Evolutionary conservation across 148 eudicot species (phyloP), one percentile per base, ranked within the genome.

Genomic region (Rhododendron molle): DNA sequence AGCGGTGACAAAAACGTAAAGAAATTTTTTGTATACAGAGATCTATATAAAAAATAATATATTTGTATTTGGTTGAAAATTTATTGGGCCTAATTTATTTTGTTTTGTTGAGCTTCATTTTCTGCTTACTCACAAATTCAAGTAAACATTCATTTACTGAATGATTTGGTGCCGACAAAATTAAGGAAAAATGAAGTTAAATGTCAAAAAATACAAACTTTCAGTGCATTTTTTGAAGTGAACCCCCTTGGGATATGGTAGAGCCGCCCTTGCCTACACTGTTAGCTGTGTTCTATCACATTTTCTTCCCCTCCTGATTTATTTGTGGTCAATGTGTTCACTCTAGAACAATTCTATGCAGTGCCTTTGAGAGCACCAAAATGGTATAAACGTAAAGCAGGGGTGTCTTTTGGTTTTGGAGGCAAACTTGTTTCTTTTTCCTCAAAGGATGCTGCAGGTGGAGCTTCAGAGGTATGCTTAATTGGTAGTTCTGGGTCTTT

Each of bases 341-440:
- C 40, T 52, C 26, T 76, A 38, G 43, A 36, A 21, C 13, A 65
- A 44, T 85, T 86, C 18, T 80, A 30, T 88, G 87, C 94, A 95
- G 99, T 91, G 83, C 93, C 93, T 83, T 86, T 97, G 86, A 90
- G 91, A 87, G 98, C 99, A 83, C 98, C 99, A 84, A 97, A 95
- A 86, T 95, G 98, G 99, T 97, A 92, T 87, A 92, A 92, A 86
- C 91, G 96, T 52, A 94, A 94, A 86, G 94, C 94, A 20, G 98
- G 99, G 47, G 99, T 93, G 58, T 94, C 95, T 79, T 97, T 97
- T 93, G 98, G 99, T 56, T 97, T 97, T 92, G 99, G 99, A 67
- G 99, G 99, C 89, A 97, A 97, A 93, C 98, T 92, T 83, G 88
- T 92, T 67, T 93, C 93, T 67, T 92, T 92, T 89, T 89, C 84